phyloP scores from a whole-genome alignment of 2,329 filamentous ascomycete genomes.

The Westerdykella sp. region DNA sequence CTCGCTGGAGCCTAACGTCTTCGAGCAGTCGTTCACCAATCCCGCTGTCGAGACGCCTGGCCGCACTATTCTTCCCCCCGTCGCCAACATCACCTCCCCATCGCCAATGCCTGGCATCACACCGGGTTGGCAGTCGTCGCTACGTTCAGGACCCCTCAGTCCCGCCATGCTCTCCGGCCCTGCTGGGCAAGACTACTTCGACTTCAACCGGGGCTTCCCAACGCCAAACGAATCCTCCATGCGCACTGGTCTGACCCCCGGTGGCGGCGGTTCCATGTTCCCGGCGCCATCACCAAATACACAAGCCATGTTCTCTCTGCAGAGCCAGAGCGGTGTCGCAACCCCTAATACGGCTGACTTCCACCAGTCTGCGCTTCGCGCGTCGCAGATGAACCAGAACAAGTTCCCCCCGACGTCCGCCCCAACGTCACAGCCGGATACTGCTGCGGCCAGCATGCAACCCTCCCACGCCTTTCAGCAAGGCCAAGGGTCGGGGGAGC shows the following conservation, averaged over 20 bases:
- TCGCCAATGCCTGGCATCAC: conserved; percentile 69
- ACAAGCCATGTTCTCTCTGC: conserved; percentile 71
- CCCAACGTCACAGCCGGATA: conserved; percentile 41
- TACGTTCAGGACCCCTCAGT: conserved; percentile 87
- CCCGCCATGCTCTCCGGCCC: conserved; percentile 94
- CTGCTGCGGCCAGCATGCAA: conserved; percentile 36
- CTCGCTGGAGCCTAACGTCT: conserved; percentile 86
- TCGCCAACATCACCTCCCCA: conserved; percentile 85
- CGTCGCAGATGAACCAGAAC: conserved; percentile 50
- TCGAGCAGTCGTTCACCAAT: conserved; percentile 84
- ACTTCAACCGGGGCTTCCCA: conserved; percentile 71
- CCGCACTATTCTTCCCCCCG: conserved; percentile 72
- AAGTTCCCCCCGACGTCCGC: conserved; percentile 37
- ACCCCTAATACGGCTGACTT: conserved; percentile 92
- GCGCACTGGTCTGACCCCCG: conserved; percentile 84
- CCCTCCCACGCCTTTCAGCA: conserved; percentile 36
- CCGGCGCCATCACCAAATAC: conserved; percentile 83
- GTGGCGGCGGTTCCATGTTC: conserved; percentile 96
- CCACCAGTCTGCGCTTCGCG: conserved; percentile 83
- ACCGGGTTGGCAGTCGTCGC: conserved; percentile 71
- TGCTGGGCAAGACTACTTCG: conserved; percentile 71
- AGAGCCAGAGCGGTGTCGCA: conserved; percentile 72
- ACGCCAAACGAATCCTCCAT: conserved; percentile 96
- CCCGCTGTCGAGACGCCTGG: conserved; percentile 66
- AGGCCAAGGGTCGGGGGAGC: conserved; percentile 32